phyloP scores from a whole-genome alignment of 2,329 filamentous ascomycete genomes.

The Apiospora arundinis region DNA sequence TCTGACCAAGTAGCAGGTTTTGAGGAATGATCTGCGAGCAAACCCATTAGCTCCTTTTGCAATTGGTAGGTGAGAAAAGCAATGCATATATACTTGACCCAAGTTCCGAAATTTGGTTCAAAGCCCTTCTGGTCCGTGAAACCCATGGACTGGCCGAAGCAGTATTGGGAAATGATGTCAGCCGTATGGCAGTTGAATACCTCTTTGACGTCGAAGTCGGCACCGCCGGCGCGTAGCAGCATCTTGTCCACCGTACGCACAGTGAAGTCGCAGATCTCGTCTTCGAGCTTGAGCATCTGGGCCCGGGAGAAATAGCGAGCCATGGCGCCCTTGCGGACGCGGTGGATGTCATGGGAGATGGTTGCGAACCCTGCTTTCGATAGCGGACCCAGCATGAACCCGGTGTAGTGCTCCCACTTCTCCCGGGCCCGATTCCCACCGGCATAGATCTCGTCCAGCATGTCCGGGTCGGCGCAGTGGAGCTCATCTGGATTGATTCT shows the following conservation, averaged over 20 bases:
- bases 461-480: constrained; percentile 24
- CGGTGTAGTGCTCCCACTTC: constrained; percentile 23
- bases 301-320: constrained; percentile 40
- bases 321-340: constrained; percentile 24
- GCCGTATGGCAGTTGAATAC: constrained; percentile 33
- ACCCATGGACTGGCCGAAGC: constrained; percentile 32
- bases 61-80: not conserved
- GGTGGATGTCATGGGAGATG: constrained; percentile 21
- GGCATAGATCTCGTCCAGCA: constrained; percentile 26
- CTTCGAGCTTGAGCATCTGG: constrained; percentile 41
- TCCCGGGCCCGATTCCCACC: constrained; percentile 23
- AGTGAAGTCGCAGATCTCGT: constrained; percentile 34
- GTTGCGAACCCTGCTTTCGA: not conserved
- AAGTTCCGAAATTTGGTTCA: constrained; percentile 29
- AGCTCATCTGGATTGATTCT: constrained; percentile 25
- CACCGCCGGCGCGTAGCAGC: constrained; percentile 21
- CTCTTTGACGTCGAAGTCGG: constrained; percentile 25
- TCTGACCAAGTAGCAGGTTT: constrained; percentile 33
- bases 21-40: constrained; percentile 29
- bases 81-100: constrained; percentile 19
- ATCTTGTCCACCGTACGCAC: constrained; percentile 41
- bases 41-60: not conserved
- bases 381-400: not conserved
- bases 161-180: constrained; percentile 33
- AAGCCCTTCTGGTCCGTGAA: constrained; percentile 29